These are phyloP conservation scores for Candida succiphila DNA, from an alignment of 805 yeast species.

Conservation along the genomic window DNA sequence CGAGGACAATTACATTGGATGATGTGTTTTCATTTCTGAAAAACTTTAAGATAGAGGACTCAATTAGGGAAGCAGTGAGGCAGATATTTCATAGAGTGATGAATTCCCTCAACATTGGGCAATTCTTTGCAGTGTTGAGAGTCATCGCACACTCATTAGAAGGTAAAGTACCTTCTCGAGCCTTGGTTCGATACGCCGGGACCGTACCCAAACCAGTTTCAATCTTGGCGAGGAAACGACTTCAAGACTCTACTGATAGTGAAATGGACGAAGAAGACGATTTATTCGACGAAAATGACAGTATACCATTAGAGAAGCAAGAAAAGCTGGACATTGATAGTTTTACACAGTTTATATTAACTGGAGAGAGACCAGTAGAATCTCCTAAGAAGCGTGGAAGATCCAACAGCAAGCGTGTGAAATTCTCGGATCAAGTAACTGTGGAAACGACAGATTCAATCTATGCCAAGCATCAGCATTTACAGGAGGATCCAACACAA, in stretches of 20 bases:
- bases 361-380: conserved; percentile 63
- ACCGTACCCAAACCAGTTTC: conserved; percentile 75
- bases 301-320: conserved; percentile 2
- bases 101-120: conserved; percentile 69
- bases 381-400: conserved; percentile 26
- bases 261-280: conserved; percentile 26
- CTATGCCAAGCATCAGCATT: background rate
- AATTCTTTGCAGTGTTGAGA: conserved; percentile 81
- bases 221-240: conserved; percentile 54
- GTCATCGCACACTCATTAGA: conserved; percentile 57
- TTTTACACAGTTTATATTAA: conserved; percentile 73
- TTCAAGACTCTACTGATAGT: conserved; percentile 30
- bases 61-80: conserved; percentile 38
- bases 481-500: background rate
- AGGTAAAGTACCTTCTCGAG: conserved; percentile 43
- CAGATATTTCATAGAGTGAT: conserved; percentile 36
- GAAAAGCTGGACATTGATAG: conserved; percentile 68
- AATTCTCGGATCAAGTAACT: conserved; percentile 60
- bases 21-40: conserved; percentile 75
- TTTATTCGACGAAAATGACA: conserved; percentile 13
- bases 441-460: conserved; percentile 10
- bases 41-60: conserved; percentile 59
- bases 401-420: conserved; percentile 48
- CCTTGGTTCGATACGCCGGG: conserved; percentile 43
- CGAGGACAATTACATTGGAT: conserved; percentile 52